Base-by-base conservation (phyloP, 1,284 basidiomycete genomes). In the Marasmius oreades region DNA sequence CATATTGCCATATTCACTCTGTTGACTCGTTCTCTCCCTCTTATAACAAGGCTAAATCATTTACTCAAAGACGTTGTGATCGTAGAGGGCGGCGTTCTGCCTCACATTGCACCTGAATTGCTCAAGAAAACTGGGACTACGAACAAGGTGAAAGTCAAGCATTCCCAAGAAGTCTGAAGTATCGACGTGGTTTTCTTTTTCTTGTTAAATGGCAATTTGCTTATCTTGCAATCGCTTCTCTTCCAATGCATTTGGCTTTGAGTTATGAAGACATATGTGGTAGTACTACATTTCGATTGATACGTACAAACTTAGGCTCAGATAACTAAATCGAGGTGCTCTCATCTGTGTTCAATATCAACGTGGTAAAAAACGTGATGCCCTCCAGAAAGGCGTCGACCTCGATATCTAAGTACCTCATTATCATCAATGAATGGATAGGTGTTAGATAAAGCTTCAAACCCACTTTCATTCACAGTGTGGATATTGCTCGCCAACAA, bases 61-160 rank as follows among this genome's bases (percentile, higher is more conserved):
- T 78, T 92, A n/a, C 74, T 93, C 52, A 88, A 87, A 28, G 76
- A 82, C 65, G 90, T 92, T 59, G 84, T 89, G 67, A 93, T 94
- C 74, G 83, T 78, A 58, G 85, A 93, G 69, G 92, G 92, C 75
- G 92, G 92, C 81, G 92, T 93, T 54, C 66, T 72, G 6, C 85
- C 86, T 20, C 75, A 75, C 68, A 86, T 87, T 56, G 77, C 81
- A 66, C 75, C 81, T 64, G 82, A 34, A 6, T 44, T 59, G 8
- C 28, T 58, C 24, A 18, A 20, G 28, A 58, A 34, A n/a, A 31
- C n/a, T 12, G 14, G 11, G n/a, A 31, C 47, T 26, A 46, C 46
- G 37, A 31, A 52, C 28, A 14, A 24, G 20, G 20, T 14, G 12
- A 52, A 3, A 26, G 7, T 12, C 4, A 20, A 26, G 8, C 23